Base-by-base conservation (phyloP, 306 rosid species). In the Coriaria nepalensis region DNA sequence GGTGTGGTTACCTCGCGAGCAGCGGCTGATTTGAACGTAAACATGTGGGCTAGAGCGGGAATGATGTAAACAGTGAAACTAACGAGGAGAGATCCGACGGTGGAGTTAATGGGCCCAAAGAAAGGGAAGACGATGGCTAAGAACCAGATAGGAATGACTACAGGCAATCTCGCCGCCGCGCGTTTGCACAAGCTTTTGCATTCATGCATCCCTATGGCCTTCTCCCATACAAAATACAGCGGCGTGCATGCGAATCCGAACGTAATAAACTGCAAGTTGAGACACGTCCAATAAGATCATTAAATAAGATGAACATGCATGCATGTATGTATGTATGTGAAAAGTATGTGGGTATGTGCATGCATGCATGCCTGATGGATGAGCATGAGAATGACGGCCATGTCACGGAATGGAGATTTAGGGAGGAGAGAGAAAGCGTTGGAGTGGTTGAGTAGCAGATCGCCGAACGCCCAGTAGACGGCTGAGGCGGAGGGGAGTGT, bases 181-280 rank as follows among this genome's bases (percentile, higher is more conserved):
- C 97, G 77, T 52, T 84, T 90, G 74, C 97, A 90, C 32, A 90
- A 12, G 77, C 97, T 90, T 71, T 77, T 90, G 64, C 97, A 90
- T 20, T 73, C 84, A 15, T 90, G 97, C 84, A 90, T 67, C 0
- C 97, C 95, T 10, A 85, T 68, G 10, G 82, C 78, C 52, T 90
- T 90, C 80, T 90, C 97, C 97, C 97, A 90, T 41, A 90, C 93
- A 9, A 90, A 75, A 64, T 90, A 90, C 3, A 84, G 38, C 5
- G 97, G 97, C 5, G 97, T 90, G 82, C 97, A 81, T n/a, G 97
- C 97, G 50, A 84, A 90, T 43, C 97, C 97, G 42, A 90, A 90
- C 57, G 97, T 90, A 10, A 90, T 90, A 43, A 90, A 90, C 97
- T 88, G 76, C 70, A 67, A 46, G 5, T 10, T 4, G 4, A 9